Evolutionary conservation across 179 eudicot species (phyloP), one percentile per base, ranked within the genome.

Genomic region (Nepenthes alata): DNA sequence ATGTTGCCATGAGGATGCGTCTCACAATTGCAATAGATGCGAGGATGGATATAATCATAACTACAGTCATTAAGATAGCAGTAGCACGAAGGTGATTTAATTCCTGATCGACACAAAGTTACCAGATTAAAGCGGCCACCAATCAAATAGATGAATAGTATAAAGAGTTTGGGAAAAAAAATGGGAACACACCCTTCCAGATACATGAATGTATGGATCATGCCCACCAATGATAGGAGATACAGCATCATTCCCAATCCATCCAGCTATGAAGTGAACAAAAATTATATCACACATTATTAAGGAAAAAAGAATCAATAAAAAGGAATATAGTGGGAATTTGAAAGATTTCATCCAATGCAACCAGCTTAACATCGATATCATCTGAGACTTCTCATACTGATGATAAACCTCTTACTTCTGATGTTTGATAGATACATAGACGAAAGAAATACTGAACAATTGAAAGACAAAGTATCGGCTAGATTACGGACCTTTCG

Each of bases 1-100:
- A 85, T 58, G 97, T 85, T 62, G 98, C 98, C 95, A 89, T 89
- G 60, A 93, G 84, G 57, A 93, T 89, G 63, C 98, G 95, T 55
- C 98, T 79, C 57, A 87, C 80, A 58, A 93, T 84, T 51, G 98
- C 97, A 55, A 93, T 80, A 63, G 98, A 86, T 50, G 95, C 83
- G 54, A 89, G 82, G 65, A 93, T 45, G 15, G 97, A 74, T 53
- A 87, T 67, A 41, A 77, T 80, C 95, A 87, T 89, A 61, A 89
- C 62, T 55, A 59, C 77, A 1, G 97, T 89, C 97, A 93, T 93
- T 73, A 85, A 55, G 76, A 82, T 74, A 47, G 91, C 85, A 66
- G 81, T 94, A 70, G 70, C 83, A 52, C 87, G 93, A 60, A 93
- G 72, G 79, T 93, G 97, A 80, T 75, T 85, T 51, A 85, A 71